phyloP scores from a whole-genome alignment of 2,329 filamentous ascomycete species.

The Claviceps fusiformis region DNA sequence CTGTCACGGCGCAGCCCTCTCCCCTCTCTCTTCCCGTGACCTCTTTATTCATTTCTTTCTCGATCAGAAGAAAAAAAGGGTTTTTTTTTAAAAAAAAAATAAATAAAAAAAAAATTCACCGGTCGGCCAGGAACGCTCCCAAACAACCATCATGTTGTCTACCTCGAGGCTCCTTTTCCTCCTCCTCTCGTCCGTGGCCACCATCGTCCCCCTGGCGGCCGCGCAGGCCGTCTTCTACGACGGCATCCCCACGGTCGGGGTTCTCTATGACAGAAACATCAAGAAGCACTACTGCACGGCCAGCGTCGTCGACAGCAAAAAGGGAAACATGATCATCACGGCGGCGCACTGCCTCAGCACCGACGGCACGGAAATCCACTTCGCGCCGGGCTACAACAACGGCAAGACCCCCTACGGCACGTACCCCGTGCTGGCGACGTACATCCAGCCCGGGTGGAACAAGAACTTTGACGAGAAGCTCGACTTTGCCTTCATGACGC shows the following conservation, averaged over 20 bases:
- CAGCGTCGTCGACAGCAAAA: conserved; percentile 5
- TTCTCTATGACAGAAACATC: conserved; percentile 2
- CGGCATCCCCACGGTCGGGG: conserved; percentile 6
- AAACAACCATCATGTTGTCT: background rate
- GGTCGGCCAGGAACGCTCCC: too few relatives aligned
- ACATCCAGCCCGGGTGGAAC: conserved; percentile 4
- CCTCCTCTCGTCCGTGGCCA: background rate
- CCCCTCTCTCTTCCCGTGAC: too few relatives aligned
- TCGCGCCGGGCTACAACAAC: conserved; percentile 7
- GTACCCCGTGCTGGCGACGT: conserved; percentile 5
- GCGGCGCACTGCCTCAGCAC: conserved; percentile 6
- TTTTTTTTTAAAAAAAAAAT: too few relatives aligned
- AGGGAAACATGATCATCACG: conserved; percentile 7
- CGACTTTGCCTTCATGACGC: conserved; percentile 7
- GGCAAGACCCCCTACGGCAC: conserved; percentile 7
- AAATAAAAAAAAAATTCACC: too few relatives aligned
- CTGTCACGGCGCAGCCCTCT: background rate
- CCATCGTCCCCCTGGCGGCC: background rate
- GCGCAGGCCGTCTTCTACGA: conserved; percentile 3
- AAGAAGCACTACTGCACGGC: conserved; percentile 6
- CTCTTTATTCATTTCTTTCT: too few relatives aligned
- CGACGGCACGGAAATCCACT: conserved; percentile 2
- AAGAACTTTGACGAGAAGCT: conserved; percentile 1
- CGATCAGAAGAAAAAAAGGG: too few relatives aligned
- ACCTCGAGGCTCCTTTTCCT: background rate